Percentiles rank a stretch among this genome's conserved stretches.
phyloP scores from a whole-genome alignment of 2,329 filamentous ascomycete genomes.

The Cyphellophora attinorum region DNA sequence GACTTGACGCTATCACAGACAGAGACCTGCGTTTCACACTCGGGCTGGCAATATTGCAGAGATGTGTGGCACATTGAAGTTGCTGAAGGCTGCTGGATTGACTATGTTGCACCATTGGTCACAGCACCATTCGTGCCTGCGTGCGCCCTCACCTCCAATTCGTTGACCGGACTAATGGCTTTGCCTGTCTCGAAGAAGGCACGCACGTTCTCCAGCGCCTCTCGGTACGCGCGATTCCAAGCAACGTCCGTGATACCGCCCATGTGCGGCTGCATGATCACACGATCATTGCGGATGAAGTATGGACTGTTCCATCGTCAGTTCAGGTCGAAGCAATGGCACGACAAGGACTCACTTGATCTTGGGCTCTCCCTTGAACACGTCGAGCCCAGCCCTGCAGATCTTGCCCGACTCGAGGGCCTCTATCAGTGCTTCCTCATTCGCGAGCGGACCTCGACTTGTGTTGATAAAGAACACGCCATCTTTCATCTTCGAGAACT shows the following conservation, averaged over 20 bases:
- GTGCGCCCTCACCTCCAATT: slow-evolving; percentile 2
- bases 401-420: slow-evolving; percentile 40
- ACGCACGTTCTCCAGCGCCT: slow-evolving; percentile 38
- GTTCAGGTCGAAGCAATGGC: neutral
- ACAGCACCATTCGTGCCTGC: neutral
- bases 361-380: slow-evolving; percentile 37
- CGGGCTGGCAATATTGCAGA: too few species aligned
- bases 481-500: slow-evolving; percentile 40
- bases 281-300: slow-evolving; percentile 31
- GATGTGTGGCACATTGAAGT: too few species aligned
- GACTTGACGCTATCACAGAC: too few species aligned
- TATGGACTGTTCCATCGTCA: slow-evolving; percentile 19
- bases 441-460: slow-evolving; percentile 39
- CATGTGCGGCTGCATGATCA: slow-evolving; percentile 36
- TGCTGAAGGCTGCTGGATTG: too few species aligned
- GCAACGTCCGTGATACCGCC: slow-evolving; percentile 35
- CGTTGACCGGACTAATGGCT: slow-evolving; percentile 30
- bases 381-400: slow-evolving; percentile 39
- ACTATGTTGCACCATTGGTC: too few species aligned
- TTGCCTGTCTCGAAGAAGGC: slow-evolving; percentile 29
- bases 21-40: too few species aligned
- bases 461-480: slow-evolving; percentile 43
- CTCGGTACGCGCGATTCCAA: slow-evolving; percentile 31
- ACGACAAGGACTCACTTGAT: slow-evolving; percentile 20
- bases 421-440: slow-evolving; percentile 38